Evolutionary conservation across 371 early-diverging fungal genomes (phyloP), one percentile per base, ranked within the genome.

Genomic region (Sporodiniella umbellata): DNA sequence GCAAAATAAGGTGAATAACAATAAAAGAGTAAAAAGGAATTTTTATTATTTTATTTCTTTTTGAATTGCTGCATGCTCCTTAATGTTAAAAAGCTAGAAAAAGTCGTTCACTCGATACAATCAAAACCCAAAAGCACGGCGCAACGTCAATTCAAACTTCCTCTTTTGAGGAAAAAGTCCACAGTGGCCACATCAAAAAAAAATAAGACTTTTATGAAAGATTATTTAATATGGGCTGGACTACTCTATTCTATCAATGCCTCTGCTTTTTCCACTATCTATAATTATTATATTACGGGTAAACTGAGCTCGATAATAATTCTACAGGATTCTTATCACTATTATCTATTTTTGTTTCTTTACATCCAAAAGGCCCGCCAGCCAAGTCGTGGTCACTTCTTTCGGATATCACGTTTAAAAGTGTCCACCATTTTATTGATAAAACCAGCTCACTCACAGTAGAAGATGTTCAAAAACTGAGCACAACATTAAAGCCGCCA

Each of bases 381-480:
- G 68, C 68, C 11, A 58, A 54, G 24, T 70, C 76, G 1, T 75
- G 76, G 76, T 54, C 64, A 2, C 60, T 75, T 19, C 33, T 65
- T 4, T 58, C 68, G 21, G 62, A 75, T 22, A 30, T 75, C 14
- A 51, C 62, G 2, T 59, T 75, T 42, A 62, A 67, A 7, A 18
- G 65, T 30, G 44, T 75, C 8, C 56, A 63, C 0, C 62, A 72
- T 47, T 53, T 72, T 17, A 33, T 72, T 4, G 25, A 51, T 19
- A 55, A 65, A 2, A 62, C 66, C 3, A 60, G 52, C 18, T 46
- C 49, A 22, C 49, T 57, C 3, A 75, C 72, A 10, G 68, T 72
- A 0, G 72, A 75, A 52, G 62, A 68, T n/a, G 21, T 72, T 8
- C 76, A 75, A 46, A 21, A 39, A n/a, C 17, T 65, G 2, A 60